Evolutionary conservation across 805 yeast species (phyloP).

Genomic region (Candida adriatica): DNA sequence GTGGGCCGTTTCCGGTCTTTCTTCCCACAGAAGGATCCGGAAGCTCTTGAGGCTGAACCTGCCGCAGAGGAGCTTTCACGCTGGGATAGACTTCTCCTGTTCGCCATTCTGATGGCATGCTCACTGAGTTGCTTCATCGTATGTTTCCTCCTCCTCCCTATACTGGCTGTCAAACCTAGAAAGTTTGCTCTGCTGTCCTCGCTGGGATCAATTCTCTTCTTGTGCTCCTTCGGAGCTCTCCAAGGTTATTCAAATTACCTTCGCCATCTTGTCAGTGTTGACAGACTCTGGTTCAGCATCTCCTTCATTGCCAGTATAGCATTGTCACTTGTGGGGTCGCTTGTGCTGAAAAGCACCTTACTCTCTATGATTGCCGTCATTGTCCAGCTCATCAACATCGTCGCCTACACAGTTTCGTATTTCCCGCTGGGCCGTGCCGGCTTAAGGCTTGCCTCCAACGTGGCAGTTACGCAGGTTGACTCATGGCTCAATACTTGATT

Average conservation of each 20-base stretch:
- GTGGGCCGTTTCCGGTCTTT: not conserved
- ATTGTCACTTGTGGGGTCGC: constrained; percentile 8
- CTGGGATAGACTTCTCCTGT: constrained; percentile 16
- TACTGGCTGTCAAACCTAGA: constrained; percentile 13
- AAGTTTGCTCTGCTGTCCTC: constrained; percentile 16
- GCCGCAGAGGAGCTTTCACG: constrained; percentile 8
- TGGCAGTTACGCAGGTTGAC: constrained; percentile 14
- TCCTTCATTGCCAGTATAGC: constrained; percentile 9
- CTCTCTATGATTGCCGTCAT: constrained; percentile 9
- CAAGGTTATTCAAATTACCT: constrained; percentile 11
- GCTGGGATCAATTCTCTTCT: constrained; percentile 14
- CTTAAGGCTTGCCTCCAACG: constrained; percentile 12
- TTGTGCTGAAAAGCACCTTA: constrained; percentile 9
- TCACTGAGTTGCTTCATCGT: constrained; percentile 17
- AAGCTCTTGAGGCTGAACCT: constrained; percentile 1
- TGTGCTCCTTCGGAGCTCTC: constrained; percentile 12
- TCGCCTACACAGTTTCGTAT: constrained; percentile 15
- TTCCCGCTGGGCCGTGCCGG: constrained; percentile 18
- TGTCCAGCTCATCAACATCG: constrained; percentile 8
- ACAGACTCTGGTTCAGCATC: constrained; percentile 16
- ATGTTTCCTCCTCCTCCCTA: constrained; percentile 13
- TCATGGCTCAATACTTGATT: constrained; percentile 14
- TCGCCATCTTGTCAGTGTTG: constrained; percentile 11
- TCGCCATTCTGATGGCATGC: constrained; percentile 16
- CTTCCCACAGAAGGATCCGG: not conserved